A percentile compares a stretch with the other conserved stretches of the same genome.
phyloP scores from a whole-genome alignment of 2,329 filamentous ascomycete species.

The Fusarium fracticaudum region DNA sequence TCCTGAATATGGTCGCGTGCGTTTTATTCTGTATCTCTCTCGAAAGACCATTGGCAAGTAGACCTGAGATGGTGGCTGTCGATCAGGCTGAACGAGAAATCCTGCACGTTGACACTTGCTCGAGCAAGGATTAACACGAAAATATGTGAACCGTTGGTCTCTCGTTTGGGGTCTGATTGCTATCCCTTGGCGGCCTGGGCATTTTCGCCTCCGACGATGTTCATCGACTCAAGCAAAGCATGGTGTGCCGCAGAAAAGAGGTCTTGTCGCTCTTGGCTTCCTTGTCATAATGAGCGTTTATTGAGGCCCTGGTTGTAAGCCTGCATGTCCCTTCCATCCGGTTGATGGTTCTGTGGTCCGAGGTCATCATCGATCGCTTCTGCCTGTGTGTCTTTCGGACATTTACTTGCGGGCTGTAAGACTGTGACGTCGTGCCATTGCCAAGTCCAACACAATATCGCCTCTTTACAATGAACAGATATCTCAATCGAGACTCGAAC shows the following conservation, averaged over 20 bases:
- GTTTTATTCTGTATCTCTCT: neutral
- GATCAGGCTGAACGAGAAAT: neutral
- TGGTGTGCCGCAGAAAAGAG: constrained; percentile 13
- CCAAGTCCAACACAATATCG: neutral
- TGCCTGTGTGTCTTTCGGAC: neutral
- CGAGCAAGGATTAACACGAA: constrained; percentile 13
- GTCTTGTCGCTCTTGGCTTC: constrained; percentile 22
- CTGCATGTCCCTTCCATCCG: constrained; percentile 23
- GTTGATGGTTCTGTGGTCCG: constrained; percentile 11
- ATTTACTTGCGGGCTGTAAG: neutral
- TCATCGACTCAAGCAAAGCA: constrained; percentile 6
- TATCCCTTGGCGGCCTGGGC: constrained; percentile 29
- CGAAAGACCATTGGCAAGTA: neutral
- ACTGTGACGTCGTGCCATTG: constrained; percentile 1
- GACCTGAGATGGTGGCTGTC: constrained; percentile 3
- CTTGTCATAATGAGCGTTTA: constrained; percentile 18
- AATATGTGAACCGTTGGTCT: neutral
- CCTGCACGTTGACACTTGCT: neutral
- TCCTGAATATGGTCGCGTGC: constrained; percentile 32
- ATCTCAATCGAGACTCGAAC: neutral
- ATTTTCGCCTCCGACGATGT: constrained; percentile 14
- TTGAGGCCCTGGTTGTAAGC: neutral
- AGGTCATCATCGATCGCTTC: constrained; percentile 23
- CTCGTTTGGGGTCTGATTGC: neutral
- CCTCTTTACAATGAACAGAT: neutral